These are phyloP conservation scores for Fusarium sp. DNA, from an alignment of 2,329 filamentous ascomycete genomes.

Conservation along the genomic window DNA sequence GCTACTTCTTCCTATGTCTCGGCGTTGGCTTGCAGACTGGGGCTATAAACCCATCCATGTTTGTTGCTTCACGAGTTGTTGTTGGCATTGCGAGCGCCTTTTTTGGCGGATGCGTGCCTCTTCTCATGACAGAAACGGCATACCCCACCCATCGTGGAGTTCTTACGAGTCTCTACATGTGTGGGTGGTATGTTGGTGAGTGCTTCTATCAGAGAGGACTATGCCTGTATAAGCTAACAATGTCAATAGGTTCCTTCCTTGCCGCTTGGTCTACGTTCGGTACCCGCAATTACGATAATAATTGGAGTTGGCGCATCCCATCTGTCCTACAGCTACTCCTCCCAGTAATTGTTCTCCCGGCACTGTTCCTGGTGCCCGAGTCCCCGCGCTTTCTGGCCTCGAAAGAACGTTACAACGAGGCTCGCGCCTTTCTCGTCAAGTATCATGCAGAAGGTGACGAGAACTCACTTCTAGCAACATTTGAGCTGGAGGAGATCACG, in stretches of 20 bases:
- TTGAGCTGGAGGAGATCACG: constrained; percentile 20
- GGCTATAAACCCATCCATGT: constrained; percentile 9
- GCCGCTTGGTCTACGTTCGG: constrained; percentile 28
- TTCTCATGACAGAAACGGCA: constrained; percentile 23
- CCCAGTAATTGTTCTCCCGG: constrained; percentile 14
- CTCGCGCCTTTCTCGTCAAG: not conserved
- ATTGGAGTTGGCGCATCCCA: constrained; percentile 60
- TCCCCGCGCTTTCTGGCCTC: constrained; percentile 15
- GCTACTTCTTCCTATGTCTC: not conserved
- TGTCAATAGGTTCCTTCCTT: constrained; percentile 7
- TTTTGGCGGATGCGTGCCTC: constrained; percentile 10
- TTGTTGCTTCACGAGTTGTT: constrained; percentile 17
- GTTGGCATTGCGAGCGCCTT: constrained; percentile 13
- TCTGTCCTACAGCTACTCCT: constrained; percentile 57
- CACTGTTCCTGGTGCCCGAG: constrained; percentile 14
- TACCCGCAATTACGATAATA: constrained; percentile 12
- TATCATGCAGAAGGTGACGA: constrained; percentile 20
- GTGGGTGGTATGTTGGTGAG: constrained; percentile 16
- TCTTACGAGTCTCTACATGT: constrained; percentile 20
- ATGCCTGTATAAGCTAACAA: not conserved
- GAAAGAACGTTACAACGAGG: constrained; percentile 10
- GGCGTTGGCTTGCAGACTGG: constrained; percentile 16
- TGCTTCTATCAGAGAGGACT: not conserved
- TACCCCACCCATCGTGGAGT: constrained; percentile 24
- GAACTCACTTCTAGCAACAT: constrained; percentile 1